phyloP scores from a whole-genome alignment of 768 basidiomycete species.

The Tylopilus cervinicoccineus region DNA sequence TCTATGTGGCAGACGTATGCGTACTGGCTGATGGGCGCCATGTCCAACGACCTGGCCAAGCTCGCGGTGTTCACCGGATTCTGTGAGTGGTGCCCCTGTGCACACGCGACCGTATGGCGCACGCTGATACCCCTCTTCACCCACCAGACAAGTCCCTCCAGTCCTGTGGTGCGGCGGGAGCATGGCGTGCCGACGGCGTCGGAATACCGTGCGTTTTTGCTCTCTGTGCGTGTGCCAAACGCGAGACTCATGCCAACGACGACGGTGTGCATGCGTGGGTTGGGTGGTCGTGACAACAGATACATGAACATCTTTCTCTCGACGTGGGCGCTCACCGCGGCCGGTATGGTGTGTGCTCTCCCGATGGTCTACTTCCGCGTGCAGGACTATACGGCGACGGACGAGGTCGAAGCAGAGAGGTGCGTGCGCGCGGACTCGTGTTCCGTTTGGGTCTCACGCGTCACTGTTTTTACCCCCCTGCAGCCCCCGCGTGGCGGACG shows the following conservation, averaged over 20 bases:
- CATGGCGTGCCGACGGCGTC: constrained; percentile 69
- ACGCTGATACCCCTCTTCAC: no score
- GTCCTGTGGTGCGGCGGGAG: constrained; percentile 66
- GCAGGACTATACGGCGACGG: constrained; percentile 51
- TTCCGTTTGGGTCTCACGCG: no score
- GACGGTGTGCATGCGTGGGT: not conserved
- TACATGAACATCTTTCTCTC: constrained; percentile 75
- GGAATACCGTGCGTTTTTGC: constrained; percentile 56
- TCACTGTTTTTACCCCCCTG: not conserved
- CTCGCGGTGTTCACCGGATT: constrained; percentile 81
- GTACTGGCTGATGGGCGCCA: constrained; percentile 84
- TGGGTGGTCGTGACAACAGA: constrained; percentile 12
- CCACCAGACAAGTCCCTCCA: constrained; percentile 67
- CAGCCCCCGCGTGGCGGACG: not conserved
- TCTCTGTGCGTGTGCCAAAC: no score
- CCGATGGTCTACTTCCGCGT: constrained; percentile 76
- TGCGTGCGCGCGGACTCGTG: no score
- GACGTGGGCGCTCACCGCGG: constrained; percentile 65
- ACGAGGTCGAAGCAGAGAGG: constrained; percentile 48
- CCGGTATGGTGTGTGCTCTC: constrained; percentile 60
- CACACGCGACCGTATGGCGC: no score
- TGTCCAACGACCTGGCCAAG: constrained; percentile 79
- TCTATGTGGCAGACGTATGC: constrained; percentile 83
- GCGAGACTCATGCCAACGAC: no score
- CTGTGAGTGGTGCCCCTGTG: constrained; percentile 63